Percentiles rank a stretch among this genome's conserved stretches.
phyloP scores from a whole-genome alignment of 1,284 basidiomycete genomes.

The Psilocybe mexicana region DNA sequence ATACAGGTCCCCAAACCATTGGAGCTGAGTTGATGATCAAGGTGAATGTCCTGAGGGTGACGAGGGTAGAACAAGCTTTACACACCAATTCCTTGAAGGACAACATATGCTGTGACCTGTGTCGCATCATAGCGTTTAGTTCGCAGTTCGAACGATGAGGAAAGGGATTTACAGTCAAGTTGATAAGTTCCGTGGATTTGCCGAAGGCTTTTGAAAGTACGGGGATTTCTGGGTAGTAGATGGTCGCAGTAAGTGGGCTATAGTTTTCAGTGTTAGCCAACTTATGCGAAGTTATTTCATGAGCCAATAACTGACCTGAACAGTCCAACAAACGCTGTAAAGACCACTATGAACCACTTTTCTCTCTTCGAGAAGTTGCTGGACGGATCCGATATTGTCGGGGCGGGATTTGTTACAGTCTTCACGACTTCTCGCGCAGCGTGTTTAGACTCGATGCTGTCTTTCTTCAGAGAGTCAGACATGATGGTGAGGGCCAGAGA shows the following conservation, averaged over 20 bases:
- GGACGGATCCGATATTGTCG: slow-evolving; percentile 17
- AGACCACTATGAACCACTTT: slow-evolving; percentile 67
- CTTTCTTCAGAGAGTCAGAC: slow-evolving; percentile 3
- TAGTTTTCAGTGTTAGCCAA: neutral
- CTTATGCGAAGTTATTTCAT: neutral
- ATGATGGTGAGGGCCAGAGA: slow-evolving; percentile 7
- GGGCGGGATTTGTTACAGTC: neutral
- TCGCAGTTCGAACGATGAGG: neutral
- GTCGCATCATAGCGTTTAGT: neutral
- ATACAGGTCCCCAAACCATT: slow-evolving; percentile 61
- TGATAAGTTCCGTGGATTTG: slow-evolving; percentile 67
- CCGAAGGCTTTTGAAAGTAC: slow-evolving; percentile 61
- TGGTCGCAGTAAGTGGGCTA: slow-evolving; percentile 73
- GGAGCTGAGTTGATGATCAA: slow-evolving; percentile 43
- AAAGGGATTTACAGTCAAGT: slow-evolving; percentile 55
- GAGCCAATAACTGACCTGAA: slow-evolving; percentile 49
- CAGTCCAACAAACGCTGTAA: slow-evolving; percentile 56
- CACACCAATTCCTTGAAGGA: slow-evolving; percentile 71
- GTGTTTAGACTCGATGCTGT: neutral
- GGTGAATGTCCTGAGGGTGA: neutral
- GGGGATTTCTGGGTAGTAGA: slow-evolving; percentile 80
- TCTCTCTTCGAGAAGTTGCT: slow-evolving; percentile 59
- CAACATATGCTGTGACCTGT: slow-evolving; percentile 73
- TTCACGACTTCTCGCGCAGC: neutral
- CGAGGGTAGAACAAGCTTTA: slow-evolving; percentile 11